A percentile compares a stretch with the other conserved stretches of the same genome.
These are phyloP conservation scores for Gastrodia elata DNA, from an alignment of 106 monocot species.

Conservation along the genomic window DNA sequence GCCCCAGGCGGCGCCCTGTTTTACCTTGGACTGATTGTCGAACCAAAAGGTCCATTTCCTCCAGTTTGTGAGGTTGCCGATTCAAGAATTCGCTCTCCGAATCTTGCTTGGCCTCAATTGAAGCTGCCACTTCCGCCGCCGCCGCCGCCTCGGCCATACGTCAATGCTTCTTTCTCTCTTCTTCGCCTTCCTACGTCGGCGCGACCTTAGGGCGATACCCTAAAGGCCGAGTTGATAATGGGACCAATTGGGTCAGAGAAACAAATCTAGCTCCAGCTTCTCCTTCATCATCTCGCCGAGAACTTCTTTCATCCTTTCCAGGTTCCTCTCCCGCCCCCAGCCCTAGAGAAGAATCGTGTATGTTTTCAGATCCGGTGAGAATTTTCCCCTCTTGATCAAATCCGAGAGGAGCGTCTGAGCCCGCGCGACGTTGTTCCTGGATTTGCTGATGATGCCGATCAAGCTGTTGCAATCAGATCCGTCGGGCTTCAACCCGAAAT, in stretches of 20 bases:
- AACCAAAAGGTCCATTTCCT: constrained; percentile 99
- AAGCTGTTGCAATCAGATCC: constrained; percentile 60
- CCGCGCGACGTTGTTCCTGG: constrained; percentile 53
- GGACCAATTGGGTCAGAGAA: too few species aligned
- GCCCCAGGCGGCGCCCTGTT: constrained; percentile 95
- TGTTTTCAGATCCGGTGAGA: constrained; percentile 68
- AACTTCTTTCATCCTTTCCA: constrained; percentile 36
- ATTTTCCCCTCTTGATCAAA: constrained; percentile 42
- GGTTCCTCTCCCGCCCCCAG: constrained; percentile 49
- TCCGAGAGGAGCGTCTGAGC: constrained; percentile 58
- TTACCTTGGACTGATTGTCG: constrained; percentile 81
- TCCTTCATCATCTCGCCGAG: constrained; percentile 54
- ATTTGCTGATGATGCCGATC: constrained; percentile 60
- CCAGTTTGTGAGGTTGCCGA: constrained; percentile 41
- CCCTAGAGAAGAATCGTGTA: constrained; percentile 87
- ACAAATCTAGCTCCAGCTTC: constrained; percentile 60
- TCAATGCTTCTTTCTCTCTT: not conserved
- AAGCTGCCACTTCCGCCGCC: constrained; percentile 17
- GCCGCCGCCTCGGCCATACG: constrained; percentile 9
- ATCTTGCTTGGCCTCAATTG: not conserved
- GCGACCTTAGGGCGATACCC: too few species aligned
- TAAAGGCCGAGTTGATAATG: too few species aligned
- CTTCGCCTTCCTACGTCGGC: too few species aligned
- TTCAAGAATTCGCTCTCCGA: not conserved
- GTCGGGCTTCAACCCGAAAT: constrained; percentile 41